Conservation (phyloP, 2,329 filamentous ascomycete genomes). For the Trichophyton rubrum region DNA sequence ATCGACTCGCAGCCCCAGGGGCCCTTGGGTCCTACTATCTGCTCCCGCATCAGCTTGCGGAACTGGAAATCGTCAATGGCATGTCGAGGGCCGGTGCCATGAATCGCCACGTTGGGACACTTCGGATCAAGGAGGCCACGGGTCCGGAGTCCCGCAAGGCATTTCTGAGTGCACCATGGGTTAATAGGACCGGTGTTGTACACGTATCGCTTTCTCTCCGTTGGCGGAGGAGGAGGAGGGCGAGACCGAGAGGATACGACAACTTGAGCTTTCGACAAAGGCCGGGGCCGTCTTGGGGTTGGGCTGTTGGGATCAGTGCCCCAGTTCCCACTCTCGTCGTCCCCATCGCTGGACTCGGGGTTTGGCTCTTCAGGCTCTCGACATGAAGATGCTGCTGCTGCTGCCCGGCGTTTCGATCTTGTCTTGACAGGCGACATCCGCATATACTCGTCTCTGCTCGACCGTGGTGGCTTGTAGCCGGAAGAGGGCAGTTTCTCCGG, state of each 20-base stretch:
- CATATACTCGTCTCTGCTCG: constrained; percentile 5
- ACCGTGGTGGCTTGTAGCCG: not conserved
- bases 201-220: not conserved
- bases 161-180: constrained; percentile 31
- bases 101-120: constrained; percentile 30
- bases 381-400: too few relatives aligned
- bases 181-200: not conserved
- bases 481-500: not conserved
- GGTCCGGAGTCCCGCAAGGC: constrained; percentile 26
- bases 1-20: constrained; percentile 14
- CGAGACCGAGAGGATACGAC: not conserved
- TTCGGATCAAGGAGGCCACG: constrained; percentile 21
- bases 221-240: not conserved
- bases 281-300: constrained; percentile 3
- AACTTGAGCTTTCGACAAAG: constrained; percentile 7
- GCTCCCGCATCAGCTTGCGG: constrained; percentile 1
- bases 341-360: not conserved
- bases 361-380: too few relatives aligned
- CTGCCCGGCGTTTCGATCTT: not conserved
- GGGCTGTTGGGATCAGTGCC: constrained; percentile 11
- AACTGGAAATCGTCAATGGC: constrained; percentile 9
- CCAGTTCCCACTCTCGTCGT: not conserved
- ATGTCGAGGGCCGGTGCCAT: constrained; percentile 17
- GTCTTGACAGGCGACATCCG: constrained; percentile 3
- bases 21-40: constrained; percentile 7